phyloP scores from a whole-genome alignment of 148 eudicot genomes.

The Chenopodium formosanum region DNA sequence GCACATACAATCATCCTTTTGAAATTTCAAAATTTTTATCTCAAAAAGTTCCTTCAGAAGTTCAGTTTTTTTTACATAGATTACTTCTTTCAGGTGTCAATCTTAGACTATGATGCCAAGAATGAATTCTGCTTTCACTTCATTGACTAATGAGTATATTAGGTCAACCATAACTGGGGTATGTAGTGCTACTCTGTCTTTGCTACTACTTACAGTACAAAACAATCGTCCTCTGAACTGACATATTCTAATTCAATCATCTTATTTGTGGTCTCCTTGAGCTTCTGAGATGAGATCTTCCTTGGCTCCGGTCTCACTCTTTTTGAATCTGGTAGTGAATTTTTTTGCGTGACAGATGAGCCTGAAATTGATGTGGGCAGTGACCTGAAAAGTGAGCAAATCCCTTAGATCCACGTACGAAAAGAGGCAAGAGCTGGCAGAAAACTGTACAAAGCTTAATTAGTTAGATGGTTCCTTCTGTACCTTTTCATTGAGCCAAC shows the following conservation, averaged over 20 bases:
- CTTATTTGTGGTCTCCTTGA: constrained; percentile 43
- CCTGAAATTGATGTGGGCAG: constrained; percentile 33
- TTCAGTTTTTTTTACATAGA: neutral
- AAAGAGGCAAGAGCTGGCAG: neutral
- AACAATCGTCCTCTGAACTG: constrained; percentile 82
- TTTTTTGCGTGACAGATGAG: constrained; percentile 35
- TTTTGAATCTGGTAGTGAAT: constrained; percentile 49
- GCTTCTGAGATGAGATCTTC: constrained; percentile 36
- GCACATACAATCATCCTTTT: neutral
- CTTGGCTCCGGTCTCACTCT: constrained; percentile 47
- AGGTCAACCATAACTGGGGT: neutral
- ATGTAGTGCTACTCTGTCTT: neutral
- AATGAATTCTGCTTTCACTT: neutral
- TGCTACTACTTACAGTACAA: constrained; percentile 6
- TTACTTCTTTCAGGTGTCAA: neutral
- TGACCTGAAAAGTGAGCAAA: constrained; percentile 28
- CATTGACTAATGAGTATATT: neutral
- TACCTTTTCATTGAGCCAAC: constrained; percentile 50
- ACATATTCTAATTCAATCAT: constrained; percentile 72
- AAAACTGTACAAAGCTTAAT: neutral
- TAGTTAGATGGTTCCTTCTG: neutral
- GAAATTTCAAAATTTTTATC: neutral
- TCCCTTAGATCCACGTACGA: neutral
- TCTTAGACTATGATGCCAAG: neutral
- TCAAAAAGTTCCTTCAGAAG: neutral